Base-by-base conservation (phyloP, 306 rosid species). In the Gastrolobium villosum region DNA sequence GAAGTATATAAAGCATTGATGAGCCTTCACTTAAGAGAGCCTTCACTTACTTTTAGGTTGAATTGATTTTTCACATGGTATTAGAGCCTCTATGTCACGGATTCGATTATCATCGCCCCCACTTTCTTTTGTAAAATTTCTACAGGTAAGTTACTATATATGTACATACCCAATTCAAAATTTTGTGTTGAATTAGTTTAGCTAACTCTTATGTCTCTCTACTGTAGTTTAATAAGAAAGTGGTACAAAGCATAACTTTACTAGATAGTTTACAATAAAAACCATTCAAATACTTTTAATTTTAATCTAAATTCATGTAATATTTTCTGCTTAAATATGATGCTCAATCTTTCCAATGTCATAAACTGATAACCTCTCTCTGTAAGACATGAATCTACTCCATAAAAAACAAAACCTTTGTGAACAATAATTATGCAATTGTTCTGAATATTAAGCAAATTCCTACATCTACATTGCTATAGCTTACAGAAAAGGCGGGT, bases 371-470 rank as follows among this genome's bases (percentile, higher is more conserved):
- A 61, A 52, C 26, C 26, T 70, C 52, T 30, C 37, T 36, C 13
- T 14, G 34, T 20, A 68, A 60, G 66, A 57, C 14, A 14, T 73
- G 41, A 65, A 20, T 40, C 4, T 34, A 57, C 30, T 68, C 49
- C 4, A 40, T 45, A 32, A 46, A 61, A 74, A 78, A 39, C 39
- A 50, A 55, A 40, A 73, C 15, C 20, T n/a, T 48, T 14, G 34
- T 7, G 46, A 57, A 72, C 26, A 43, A 32, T 39, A 63, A 57
- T 50, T 26, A 10, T 61, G 55, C 31, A 32, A 57, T 56, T 49
- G 65, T 26, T 32, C 26, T 45, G 79, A 60, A 14, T 74, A 55
- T 76, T 15, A 36, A 70, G 10, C 52, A 13, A 39, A 46, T 63
- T 31, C 48, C 72, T 56, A 54, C 57, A 35, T 61, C 43, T 44